A percentile compares a stretch with the other conserved stretches of the same genome.
These are phyloP conservation scores for Cordyceps cateniannulata DNA, from an alignment of 2,329 filamentous ascomycete genomes.

Conservation along the genomic window DNA sequence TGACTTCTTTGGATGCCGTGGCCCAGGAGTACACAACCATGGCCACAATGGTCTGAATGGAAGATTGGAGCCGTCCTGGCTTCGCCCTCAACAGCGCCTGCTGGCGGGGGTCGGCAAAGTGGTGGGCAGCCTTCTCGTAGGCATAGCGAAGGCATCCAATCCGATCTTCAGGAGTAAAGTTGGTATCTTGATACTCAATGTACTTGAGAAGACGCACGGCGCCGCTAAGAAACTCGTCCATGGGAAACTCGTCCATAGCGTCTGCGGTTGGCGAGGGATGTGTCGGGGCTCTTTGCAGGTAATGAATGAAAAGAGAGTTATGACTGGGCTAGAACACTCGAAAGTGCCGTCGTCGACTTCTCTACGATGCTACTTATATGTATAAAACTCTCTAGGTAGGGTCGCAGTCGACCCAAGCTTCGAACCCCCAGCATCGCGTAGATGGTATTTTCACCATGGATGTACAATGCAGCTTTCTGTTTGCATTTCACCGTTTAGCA, in stretches of 20 bases:
- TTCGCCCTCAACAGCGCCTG: conserved; percentile 12
- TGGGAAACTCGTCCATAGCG: conserved; percentile 3
- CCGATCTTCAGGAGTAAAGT: conserved; percentile 15
- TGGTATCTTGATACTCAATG: conserved; percentile 17
- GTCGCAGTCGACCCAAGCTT: too few species aligned
- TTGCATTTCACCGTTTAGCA: too few species aligned
- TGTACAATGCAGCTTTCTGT: too few species aligned
- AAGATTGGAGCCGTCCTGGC: conserved; percentile 13
- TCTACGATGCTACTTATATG: too few species aligned
- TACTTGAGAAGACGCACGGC: conserved; percentile 16
- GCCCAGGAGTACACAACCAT: conserved; percentile 24
- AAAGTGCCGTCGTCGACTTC: too few species aligned
- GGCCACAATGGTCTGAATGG: conserved; percentile 21
- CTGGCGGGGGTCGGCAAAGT: conserved; percentile 16
- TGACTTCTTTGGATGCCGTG: conserved; percentile 17
- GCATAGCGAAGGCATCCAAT: conserved; percentile 14
- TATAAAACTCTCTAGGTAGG: too few species aligned
- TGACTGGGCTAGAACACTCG: too few species aligned
- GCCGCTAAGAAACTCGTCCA: conserved; percentile 10
- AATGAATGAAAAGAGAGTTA: too few species aligned
- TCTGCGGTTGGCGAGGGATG: neutral
- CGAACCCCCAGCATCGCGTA: too few species aligned
- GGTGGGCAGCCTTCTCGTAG: conserved; percentile 15
- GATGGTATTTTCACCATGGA: too few species aligned
- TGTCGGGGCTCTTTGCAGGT: too few species aligned